Evolutionary conservation across 345 rosid genomes (phyloP), one percentile per base, ranked within the genome.

Genomic region (Dovyalis caffra): DNA sequence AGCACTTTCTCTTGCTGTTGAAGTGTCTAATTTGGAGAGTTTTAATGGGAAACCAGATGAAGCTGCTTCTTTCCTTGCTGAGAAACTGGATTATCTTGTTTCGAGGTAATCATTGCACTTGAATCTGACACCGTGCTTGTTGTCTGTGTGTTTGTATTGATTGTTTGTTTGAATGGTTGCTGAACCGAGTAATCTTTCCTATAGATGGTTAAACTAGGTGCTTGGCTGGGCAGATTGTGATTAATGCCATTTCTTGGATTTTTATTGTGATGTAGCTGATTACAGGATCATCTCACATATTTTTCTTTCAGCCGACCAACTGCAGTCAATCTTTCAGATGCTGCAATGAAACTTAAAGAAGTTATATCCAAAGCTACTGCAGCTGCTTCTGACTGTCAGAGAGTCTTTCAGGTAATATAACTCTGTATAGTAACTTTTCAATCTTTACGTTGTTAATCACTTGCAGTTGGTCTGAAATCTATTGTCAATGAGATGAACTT

Each of bases 301-400:
- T 72, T 34, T 72, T 80, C 62, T 81, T 29, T 85, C 68, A 92
- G 99, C 77, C 97, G 97, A 12, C 97, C 98, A 57, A 95, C 98
- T 20, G 91, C 93, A 0, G 93, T 93, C 73, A 91, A 91, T 86
- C 96, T 95, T 64, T 89, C 94, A 6, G 98, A 91, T 89, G 99
- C 99, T 81, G 90, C 96, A 21, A 69, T 84, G 25, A 89, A 93
- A 72, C 93, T 91, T 78, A 91, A 85, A 81, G 89, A 86, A 66
- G 84, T 89, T 69, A 53, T 91, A 79, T 60, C 77, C 26, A 85
- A 80, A 34, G 93, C 88, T 57, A 79, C 81, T 75, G 81, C 82
- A 53, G 49, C 74, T 69, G 74, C 88, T 51, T 68, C 76, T 8
- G 87, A 85, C 47, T 78, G 91, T 9, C 78, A 35, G 29, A 71